Base-by-base conservation (phyloP, 306 rosid species). In the Bauhinia variegata region DNA sequence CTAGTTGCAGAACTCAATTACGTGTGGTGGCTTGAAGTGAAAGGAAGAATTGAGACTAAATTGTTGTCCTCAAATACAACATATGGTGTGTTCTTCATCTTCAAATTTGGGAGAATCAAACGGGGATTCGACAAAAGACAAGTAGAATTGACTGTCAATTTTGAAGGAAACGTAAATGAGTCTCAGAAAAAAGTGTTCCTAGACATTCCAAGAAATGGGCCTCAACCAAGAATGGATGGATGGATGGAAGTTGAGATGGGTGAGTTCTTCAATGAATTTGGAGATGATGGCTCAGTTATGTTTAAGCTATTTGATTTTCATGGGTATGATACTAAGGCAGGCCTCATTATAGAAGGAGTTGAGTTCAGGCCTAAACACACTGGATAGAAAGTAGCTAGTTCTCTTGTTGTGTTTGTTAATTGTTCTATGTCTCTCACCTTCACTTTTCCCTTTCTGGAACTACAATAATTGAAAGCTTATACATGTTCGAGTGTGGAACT, bases 191-290 rank as follows among this genome's bases (percentile, higher is more conserved):
- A 49, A 11, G 49, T 34, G 5, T 5, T 34, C 8, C 5, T 65
- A 17, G 70, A 65, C 36, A 34, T 37, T 7, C 13, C 33, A 0
- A 11, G 7, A 7, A 6, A 48, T 6, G 12, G 16, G 18, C 58
- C 16, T 12, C 23, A 2, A 3, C 6, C 14, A 19, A 59, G 58
- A 58, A 16, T 58, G 8, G 75, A 70, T 11, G 58, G 49, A 15
- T 59, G 75, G 78, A 32, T 30, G 78, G 78, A 80, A 11, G 11
- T 60, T 28, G 75, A 71, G 59, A 75, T 80, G 75, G 81, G 78
- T 1, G 72, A 80, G 13, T 54, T 80, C 81, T 71, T 65, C 47
- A 48, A 47, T 36, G 72, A 65, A 42, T 4, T 14, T 23, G 84
- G 84, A 33, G 75, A 71, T 1, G 50, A 75, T 33, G 78, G 67